Evolutionary conservation across 495 filamentous ascomycete species (phyloP), one percentile per base, ranked within the genome.

Genomic region (Aspergillus taichungensis): DNA sequence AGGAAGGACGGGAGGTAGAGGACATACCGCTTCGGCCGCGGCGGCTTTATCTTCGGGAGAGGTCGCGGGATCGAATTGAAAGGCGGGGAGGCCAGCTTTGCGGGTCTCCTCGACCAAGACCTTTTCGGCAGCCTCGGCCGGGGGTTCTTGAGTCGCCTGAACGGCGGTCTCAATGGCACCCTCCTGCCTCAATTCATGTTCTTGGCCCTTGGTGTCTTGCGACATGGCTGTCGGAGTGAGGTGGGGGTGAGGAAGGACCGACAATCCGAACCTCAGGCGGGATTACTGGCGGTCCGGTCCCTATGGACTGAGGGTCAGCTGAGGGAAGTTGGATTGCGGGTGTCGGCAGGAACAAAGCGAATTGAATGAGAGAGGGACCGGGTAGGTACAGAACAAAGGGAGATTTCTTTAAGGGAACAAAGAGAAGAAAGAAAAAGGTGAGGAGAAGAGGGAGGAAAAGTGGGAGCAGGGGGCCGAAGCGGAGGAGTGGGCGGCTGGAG

Each of bases 21-120:
- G 27, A 77, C 84, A 44, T 77, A 96, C 92, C 51, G 82, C 77
- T 75, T 75, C 73, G 5, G 83, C 82, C 49, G 85, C 83, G 18
- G 84, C 84, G 38, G 77, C 81, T 69, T 97, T 97, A 57, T 90
- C 76, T 62, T 88, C 87, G 0, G 86, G 76, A 13, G 76, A 81
- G 24, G 90, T 89, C 71, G 95, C 59, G 3, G 92, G 88, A 59
- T 97, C 75, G 67, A 96, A 97, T 54, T 84, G 79, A 61, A 83
- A 88, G 42, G 87, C 91, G 7, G 80, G 71, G 3, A 79, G 75
- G 13, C 92, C 92, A 11, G 82, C 83, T 53, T 83, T 81, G 55
- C 74, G 78, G 51, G 82, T 83, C 60, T 95, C 84, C 6, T 83
- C 72, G 27, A 91, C 74, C 36, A 94, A 67, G 50, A 76, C 75